Evolutionary conservation across 371 early-diverging fungal species (phyloP).

Genomic region (Apophysomyces ossiformis): DNA sequence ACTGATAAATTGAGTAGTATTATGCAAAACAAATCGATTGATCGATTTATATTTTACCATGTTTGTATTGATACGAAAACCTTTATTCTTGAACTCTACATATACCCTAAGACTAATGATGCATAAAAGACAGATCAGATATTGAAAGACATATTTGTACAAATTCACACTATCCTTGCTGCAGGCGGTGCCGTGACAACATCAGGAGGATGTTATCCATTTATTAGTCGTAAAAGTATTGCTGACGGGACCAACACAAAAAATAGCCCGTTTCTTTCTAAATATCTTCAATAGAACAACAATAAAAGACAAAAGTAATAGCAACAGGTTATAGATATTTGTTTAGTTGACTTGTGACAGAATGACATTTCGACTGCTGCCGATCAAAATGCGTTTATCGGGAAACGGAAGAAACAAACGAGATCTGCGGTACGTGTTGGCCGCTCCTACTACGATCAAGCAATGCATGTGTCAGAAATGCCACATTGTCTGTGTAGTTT

Average conservation of each 20-base stretch:
- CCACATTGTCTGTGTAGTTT: too few species aligned
- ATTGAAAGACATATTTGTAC: too few species aligned
- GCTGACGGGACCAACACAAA: neutral
- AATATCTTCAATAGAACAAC: neutral
- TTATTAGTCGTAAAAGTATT: neutral
- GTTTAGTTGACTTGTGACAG: neutral
- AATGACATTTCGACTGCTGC: too few species aligned
- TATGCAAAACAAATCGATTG: slow-evolving; percentile 2
- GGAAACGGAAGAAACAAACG: neutral
- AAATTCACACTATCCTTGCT: too few species aligned
- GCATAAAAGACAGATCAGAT: too few species aligned
- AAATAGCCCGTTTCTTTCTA: neutral
- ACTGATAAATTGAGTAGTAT: neutral
- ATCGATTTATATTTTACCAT: neutral
- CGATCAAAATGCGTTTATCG: too few species aligned
- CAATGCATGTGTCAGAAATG: too few species aligned
- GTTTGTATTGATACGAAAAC: too few species aligned
- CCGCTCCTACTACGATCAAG: too few species aligned
- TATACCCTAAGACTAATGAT: too few species aligned
- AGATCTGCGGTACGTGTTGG: neutral
- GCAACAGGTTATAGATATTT: neutral
- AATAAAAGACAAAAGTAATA: neutral
- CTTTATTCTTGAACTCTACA: too few species aligned
- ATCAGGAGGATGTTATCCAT: neutral
- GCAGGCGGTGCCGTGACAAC: neutral